phyloP scores from a whole-genome alignment of 78 protist genomes.

The Dictyostelium brefeldianum region DNA sequence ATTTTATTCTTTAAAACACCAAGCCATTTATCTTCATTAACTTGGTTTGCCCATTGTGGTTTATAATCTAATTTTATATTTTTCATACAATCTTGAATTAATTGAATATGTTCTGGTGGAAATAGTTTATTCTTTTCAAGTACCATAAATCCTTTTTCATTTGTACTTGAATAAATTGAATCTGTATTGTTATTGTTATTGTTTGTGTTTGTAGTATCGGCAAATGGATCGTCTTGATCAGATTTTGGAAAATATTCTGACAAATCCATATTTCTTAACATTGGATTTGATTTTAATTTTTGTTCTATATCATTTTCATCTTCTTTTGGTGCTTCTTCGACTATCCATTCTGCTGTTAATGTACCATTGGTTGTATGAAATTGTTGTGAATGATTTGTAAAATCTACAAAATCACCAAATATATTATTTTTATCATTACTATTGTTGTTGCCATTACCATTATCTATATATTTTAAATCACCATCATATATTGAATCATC shows the following conservation, averaged over 20 bases:
- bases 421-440: background rate
- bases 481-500: background rate
- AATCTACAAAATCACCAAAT: conserved; percentile 35
- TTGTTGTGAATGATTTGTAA: conserved; percentile 24
- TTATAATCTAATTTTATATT: conserved; percentile 51
- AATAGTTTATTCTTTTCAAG: conserved; percentile 53
- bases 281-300: background rate
- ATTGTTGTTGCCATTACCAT: conserved; percentile 1
- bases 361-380: conserved; percentile 36
- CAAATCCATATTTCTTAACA: background rate
- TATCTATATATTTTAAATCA: conserved; percentile 25
- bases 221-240: conserved; percentile 31
- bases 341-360: too few species aligned
- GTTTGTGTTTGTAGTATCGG: background rate
- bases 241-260: conserved; percentile 35
- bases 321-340: background rate
- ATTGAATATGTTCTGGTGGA: conserved; percentile 63
- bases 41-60: conserved; percentile 33
- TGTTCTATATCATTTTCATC: conserved; percentile 7
- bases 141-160: conserved; percentile 75
- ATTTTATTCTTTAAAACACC: conserved; percentile 29
- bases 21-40: conserved; percentile 51
- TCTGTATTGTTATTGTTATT: background rate
- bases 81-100: conserved; percentile 71
- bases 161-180: conserved; percentile 30